phyloP scores from a whole-genome alignment of 208 protist species.

The Wallacemonas sp. region DNA sequence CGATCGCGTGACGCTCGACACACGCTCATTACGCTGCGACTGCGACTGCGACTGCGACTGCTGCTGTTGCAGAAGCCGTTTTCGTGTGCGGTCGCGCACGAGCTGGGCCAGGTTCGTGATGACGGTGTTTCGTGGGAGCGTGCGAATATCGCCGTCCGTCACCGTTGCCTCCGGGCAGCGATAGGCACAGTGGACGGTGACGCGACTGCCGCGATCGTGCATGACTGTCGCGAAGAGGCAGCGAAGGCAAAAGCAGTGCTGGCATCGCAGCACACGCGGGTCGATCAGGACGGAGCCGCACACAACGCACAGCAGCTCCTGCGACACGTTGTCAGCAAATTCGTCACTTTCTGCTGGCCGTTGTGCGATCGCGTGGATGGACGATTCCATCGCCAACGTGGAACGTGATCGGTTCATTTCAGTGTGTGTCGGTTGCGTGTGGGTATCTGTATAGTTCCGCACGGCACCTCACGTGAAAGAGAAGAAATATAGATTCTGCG shows the following conservation, averaged over 20 bases:
- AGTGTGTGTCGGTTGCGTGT: not conserved
- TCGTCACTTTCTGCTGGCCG: not conserved
- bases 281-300: slow-evolving; percentile 57
- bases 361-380: not conserved
- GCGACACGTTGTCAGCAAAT: slow-evolving; percentile 23
- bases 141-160: slow-evolving; percentile 43
- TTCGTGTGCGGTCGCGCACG: slow-evolving; percentile 13
- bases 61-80: slow-evolving; percentile 10
- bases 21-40: not conserved
- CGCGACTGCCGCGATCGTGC: slow-evolving; percentile 28
- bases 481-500: not conserved
- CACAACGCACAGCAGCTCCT: slow-evolving; percentile 53
- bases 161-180: slow-evolving; percentile 37
- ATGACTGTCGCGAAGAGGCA: slow-evolving; percentile 46
- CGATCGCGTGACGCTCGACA: not conserved
- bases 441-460: not conserved
- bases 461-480: too few relatives aligned
- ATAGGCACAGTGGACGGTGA: slow-evolving; percentile 46
- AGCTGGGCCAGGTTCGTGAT: slow-evolving; percentile 35
- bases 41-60: not conserved
- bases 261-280: slow-evolving; percentile 63
- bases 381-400: not conserved
- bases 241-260: slow-evolving; percentile 75
- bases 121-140: slow-evolving; percentile 43
- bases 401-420: slow-evolving; percentile 5